Conservation (phyloP, 306 rosid species). For the Cercis canadensis region DNA sequence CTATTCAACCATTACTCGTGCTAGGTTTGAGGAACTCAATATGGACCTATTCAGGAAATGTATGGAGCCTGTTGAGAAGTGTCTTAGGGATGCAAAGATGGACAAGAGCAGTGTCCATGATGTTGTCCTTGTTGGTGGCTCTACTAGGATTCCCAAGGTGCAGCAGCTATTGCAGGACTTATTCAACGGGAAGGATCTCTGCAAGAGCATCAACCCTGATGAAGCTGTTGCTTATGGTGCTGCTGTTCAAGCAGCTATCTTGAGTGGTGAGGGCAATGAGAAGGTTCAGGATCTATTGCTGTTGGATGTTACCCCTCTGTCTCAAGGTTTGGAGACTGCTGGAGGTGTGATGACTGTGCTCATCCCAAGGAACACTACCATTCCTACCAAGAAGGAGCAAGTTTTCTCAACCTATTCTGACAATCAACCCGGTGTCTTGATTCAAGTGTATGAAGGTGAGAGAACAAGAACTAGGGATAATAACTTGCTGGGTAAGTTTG, state of each 20-base stretch:
- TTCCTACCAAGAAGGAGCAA: constrained; percentile 81
- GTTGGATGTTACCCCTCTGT: constrained; percentile 74
- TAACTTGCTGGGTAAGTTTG: constrained; percentile 75
- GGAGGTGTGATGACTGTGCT: constrained; percentile 84
- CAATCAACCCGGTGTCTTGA: constrained; percentile 78
- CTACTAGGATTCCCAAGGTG: constrained; percentile 80
- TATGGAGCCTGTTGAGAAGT: constrained; percentile 83
- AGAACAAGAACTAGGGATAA: constrained; percentile 69
- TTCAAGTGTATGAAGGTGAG: constrained; percentile 82
- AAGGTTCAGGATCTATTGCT: constrained; percentile 77
- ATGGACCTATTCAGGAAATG: constrained; percentile 81
- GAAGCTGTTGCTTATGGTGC: constrained; percentile 89
- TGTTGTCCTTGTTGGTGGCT: constrained; percentile 84
- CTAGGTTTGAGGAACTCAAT: constrained; percentile 80
- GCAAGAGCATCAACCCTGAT: constrained; percentile 78
- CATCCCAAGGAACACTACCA: constrained; percentile 74
- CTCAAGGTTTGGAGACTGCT: constrained; percentile 70
- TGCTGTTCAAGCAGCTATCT: constrained; percentile 74
- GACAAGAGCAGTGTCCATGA: constrained; percentile 76
- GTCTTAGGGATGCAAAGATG: constrained; percentile 80
- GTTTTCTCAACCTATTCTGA: constrained; percentile 75
- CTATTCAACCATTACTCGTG: constrained; percentile 70
- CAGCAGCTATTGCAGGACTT: constrained; percentile 80
- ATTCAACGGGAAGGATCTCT: constrained; percentile 78
- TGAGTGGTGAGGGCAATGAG: constrained; percentile 82